Percentiles rank a stretch among this genome's conserved stretches.
Evolutionary conservation across 192 early-diverging fungal species (phyloP).

Genomic region (Phlyctochytrium arcticum): DNA sequence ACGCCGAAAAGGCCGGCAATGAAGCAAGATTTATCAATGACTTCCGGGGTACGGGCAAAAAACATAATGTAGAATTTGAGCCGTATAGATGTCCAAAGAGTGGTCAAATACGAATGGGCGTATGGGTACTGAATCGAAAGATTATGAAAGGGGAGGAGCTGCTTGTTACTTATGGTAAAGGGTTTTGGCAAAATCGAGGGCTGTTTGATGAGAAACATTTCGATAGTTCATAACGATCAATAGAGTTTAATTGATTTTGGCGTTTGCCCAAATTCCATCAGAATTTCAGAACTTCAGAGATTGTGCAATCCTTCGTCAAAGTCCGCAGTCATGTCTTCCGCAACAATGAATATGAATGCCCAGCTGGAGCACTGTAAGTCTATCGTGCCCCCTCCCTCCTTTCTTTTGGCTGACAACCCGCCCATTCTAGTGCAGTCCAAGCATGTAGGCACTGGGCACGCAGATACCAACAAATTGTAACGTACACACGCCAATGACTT

Average conservation of each 20-base stretch:
- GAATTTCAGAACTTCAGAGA: no score
- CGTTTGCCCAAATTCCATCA: no score
- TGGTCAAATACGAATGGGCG: conserved; percentile 35
- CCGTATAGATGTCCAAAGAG: neutral
- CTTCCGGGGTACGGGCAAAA: conserved; percentile 32
- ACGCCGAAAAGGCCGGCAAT: conserved; percentile 39
- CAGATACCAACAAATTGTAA: conserved; percentile 87
- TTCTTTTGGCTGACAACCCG: neutral
- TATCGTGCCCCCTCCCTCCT: neutral
- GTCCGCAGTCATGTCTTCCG: conserved; percentile 15
- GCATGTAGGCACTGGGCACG: conserved; percentile 86
- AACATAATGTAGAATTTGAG: conserved; percentile 45
- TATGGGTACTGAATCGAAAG: conserved; percentile 18
- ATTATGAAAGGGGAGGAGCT: conserved; percentile 40
- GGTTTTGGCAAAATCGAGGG: conserved; percentile 34
- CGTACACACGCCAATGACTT: neutral
- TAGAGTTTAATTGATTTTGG: no score
- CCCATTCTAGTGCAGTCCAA: conserved; percentile 66
- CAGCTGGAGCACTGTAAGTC: conserved; percentile 74
- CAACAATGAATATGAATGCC: conserved; percentile 63
- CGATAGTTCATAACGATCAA: no score
- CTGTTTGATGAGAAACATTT: no score
- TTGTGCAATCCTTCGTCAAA: no score
- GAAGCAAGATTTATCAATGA: conserved; percentile 50
- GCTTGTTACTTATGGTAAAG: conserved; percentile 43